Conservation (phyloP, 1,284 basidiomycete genomes). For the Naganishia sp. region DNA sequence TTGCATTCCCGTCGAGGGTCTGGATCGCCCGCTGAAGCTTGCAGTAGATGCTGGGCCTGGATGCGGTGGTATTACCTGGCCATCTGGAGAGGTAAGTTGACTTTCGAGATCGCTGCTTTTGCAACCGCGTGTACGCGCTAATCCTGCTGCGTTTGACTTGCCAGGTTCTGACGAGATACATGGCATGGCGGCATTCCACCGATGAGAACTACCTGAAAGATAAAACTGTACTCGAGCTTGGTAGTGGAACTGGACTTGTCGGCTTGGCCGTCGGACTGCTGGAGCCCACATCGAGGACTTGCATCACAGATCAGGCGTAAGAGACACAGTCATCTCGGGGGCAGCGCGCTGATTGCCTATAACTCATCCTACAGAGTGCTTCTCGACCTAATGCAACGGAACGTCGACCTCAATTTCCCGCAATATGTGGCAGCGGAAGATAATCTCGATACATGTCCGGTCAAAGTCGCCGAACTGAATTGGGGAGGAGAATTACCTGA, state of each 20-base stretch:
- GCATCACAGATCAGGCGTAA: conserved; percentile 86
- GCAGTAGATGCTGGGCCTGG: conserved; percentile 76
- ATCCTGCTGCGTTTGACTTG: neutral
- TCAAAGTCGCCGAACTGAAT: conserved; percentile 67
- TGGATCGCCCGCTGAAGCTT: conserved; percentile 55
- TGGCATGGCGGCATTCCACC: conserved; percentile 59
- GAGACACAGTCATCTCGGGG: conserved; percentile 43
- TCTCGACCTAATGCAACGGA: conserved; percentile 70
- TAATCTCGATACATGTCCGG: conserved; percentile 51
- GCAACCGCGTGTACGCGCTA: neutral
- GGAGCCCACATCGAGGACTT: conserved; percentile 61
- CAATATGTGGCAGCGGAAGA: conserved; percentile 37
- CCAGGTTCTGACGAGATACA: conserved; percentile 74
- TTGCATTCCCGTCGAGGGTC: conserved; percentile 38
- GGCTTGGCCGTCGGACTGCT: conserved; percentile 76
- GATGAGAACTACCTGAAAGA: conserved; percentile 58
- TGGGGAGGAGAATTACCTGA: conserved; percentile 59
- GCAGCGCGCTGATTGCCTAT: neutral
- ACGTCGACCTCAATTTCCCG: conserved; percentile 67
- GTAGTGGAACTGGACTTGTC: conserved; percentile 82
- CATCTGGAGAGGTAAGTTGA: conserved; percentile 75
- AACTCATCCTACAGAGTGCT: conserved; percentile 61
- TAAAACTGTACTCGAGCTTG: conserved; percentile 74
- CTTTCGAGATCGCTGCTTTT: too few species aligned
- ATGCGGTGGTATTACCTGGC: conserved; percentile 90